Evolutionary conservation across 768 basidiomycete species (phyloP).

Genomic region (Boletus rufocinnamomeus): DNA sequence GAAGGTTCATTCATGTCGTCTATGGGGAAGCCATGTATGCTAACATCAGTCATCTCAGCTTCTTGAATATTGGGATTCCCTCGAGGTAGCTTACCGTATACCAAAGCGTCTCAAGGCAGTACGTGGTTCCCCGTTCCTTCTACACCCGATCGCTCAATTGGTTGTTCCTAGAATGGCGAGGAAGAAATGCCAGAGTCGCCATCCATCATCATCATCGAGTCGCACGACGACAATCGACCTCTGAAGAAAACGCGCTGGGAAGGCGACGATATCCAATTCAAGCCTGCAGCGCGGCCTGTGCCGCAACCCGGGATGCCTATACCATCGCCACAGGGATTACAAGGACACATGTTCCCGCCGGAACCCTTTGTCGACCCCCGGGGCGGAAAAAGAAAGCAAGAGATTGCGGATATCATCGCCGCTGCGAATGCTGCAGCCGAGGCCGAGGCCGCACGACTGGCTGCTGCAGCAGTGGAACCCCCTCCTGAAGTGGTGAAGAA

Average conservation of each 20-base stretch:
- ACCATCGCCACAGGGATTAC: background rate
- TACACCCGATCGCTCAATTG: conserved; percentile 6
- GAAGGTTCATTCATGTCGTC: conserved; percentile 46
- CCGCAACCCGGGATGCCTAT: background rate
- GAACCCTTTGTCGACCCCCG: background rate
- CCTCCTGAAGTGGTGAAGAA: conserved; percentile 23
- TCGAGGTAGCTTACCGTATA: conserved; percentile 84
- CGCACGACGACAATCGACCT: conserved; percentile 34
- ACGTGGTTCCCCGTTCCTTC: conserved; percentile 11
- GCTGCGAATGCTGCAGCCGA: conserved; percentile 39
- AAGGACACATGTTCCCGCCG: background rate
- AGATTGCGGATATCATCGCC: conserved; percentile 44
- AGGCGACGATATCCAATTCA: conserved; percentile 28
- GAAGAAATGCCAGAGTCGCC: conserved; percentile 27
- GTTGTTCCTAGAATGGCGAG: conserved; percentile 32
- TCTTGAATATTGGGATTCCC: conserved; percentile 74
- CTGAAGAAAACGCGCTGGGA: conserved; percentile 36
- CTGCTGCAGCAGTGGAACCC: conserved; percentile 18
- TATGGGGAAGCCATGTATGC: background rate
- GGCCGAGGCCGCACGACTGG: conserved; percentile 35
- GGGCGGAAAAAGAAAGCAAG: conserved; percentile 23
- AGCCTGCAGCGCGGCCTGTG: conserved; percentile 1
- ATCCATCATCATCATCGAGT: conserved; percentile 20
- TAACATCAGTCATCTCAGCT: conserved; percentile 47
- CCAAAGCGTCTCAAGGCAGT: conserved; percentile 64